These are phyloP conservation scores for Maudiozyma barnettii DNA, from an alignment of 805 yeast species.

Conservation along the genomic window DNA sequence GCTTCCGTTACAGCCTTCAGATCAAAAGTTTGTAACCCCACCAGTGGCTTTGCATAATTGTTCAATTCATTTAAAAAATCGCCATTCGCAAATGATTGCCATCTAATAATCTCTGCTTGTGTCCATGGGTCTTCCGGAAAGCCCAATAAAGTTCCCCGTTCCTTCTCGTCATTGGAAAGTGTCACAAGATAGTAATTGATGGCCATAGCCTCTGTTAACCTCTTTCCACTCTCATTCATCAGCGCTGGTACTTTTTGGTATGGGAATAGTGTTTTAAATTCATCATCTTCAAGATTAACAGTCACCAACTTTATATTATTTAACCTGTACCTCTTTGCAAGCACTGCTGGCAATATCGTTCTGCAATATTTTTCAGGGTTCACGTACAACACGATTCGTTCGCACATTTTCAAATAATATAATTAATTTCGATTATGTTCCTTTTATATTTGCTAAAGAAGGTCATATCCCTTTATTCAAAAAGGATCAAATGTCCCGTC, in stretches of 20 bases:
- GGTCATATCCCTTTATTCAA: too few relatives aligned
- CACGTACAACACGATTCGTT: neutral
- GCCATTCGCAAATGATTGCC: neutral
- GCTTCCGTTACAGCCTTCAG: neutral
- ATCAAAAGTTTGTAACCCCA: neutral
- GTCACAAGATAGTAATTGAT: slow-evolving; percentile 33
- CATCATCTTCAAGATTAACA: neutral
- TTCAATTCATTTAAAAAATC: slow-evolving; percentile 1
- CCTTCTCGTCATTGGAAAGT: slow-evolving; percentile 26
- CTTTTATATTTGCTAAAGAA: too few relatives aligned
- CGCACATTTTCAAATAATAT: neutral
- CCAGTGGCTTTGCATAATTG: neutral
- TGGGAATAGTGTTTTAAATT: neutral
- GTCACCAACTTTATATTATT: neutral
- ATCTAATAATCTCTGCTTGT: neutral
- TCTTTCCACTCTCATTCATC: neutral
- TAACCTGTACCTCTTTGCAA: neutral
- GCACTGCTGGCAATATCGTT: neutral
- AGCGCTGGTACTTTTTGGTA: neutral
- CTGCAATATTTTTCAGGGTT: neutral
- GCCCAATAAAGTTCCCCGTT: slow-evolving; percentile 44
- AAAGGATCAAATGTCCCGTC: too few relatives aligned
- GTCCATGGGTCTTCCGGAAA: neutral
- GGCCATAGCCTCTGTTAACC: neutral
- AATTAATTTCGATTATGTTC: too few relatives aligned